phyloP scores from a whole-genome alignment of 768 basidiomycete genomes.

The Omphalotus guepiniiformis region DNA sequence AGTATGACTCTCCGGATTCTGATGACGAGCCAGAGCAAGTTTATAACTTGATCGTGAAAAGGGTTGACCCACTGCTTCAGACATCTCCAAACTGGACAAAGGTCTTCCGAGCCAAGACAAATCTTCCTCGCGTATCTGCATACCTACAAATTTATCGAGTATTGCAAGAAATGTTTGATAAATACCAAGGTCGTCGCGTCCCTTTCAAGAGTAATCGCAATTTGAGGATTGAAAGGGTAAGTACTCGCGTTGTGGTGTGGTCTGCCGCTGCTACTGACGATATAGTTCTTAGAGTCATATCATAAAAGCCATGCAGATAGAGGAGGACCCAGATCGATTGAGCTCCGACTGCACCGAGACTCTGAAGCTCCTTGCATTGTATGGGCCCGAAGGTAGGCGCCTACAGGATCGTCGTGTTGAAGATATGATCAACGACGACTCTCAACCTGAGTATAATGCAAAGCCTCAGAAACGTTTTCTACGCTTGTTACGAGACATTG shows the following conservation, averaged over 20 bases:
- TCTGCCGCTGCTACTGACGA: background rate
- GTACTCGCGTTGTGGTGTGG: conserved; percentile 9
- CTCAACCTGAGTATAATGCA: conserved; percentile 34
- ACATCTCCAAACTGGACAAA: conserved; percentile 40
- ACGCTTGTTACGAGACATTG: conserved; percentile 42
- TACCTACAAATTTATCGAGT: conserved; percentile 48
- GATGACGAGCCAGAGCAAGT: conserved; percentile 35
- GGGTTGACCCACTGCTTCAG: conserved; percentile 40
- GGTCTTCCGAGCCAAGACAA: conserved; percentile 42
- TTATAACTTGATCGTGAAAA: conserved; percentile 37
- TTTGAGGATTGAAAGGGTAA: conserved; percentile 43
- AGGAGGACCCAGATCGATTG: conserved; percentile 12
- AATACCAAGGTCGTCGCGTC: conserved; percentile 37
- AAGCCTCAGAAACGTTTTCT: conserved; percentile 47
- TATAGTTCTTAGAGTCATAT: conserved; percentile 47
- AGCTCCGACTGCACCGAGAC: conserved; percentile 44
- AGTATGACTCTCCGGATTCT: conserved; percentile 26
- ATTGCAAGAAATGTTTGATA: conserved; percentile 46
- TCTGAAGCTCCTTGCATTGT: conserved; percentile 44
- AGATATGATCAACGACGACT: conserved; percentile 45
- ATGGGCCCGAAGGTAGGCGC: conserved; percentile 52
- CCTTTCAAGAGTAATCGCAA: conserved; percentile 30
- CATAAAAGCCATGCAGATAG: conserved; percentile 44
- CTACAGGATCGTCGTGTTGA: conserved; percentile 45
- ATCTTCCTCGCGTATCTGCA: conserved; percentile 35